Base-by-base conservation (phyloP, 179 eudicot species). In the Pouteria campechiana region DNA sequence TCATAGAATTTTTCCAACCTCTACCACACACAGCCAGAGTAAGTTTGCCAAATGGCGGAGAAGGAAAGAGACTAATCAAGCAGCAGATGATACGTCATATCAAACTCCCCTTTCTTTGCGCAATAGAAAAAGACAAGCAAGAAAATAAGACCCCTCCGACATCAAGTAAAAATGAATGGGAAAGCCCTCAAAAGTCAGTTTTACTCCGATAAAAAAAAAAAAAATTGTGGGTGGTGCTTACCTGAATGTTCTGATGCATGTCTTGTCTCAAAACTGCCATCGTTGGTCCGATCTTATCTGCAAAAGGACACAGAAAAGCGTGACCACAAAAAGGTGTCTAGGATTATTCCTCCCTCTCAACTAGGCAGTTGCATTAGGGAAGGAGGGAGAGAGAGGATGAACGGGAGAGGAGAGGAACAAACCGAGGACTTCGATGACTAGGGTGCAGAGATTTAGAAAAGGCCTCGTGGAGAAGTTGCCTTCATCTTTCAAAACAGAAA, bases 251-350 rank as follows among this genome's bases (percentile, higher is more conserved):
- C 41, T 69, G 81, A 69, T 27, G 50, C 43, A 85, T 67, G 72
- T 85, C 95, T 65, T 78, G 81, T 67, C 95, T 85, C 37, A 85
- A 56, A 5, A 81, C 95, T 32, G 74, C 70, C 95, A 85, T 78
- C 23, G 84, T 81, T 58, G 95, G 95, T 30, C 95, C 95, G 50
- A 81, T 85, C 82, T 78, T 85, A 81, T 85, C 95, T 85, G 79
- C 79, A 68, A 22, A 6, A 27, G 24, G 21, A 10, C 6, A 24
- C 3, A n/a, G 41, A 7, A 15, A 27, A 6, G 39, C 7, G 14
- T 10, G 21, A 16, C 19, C 18, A 35, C 23, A 28, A 4, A 12
- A 17, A 24, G 24, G 0, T 27, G 0, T 15, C 17, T 6, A 0
- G 3, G 11, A 18, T 1, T 2, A 11, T 16, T 16, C 16, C 2